These are phyloP conservation scores for Leccinum holopus DNA, from an alignment of 1,284 basidiomycete genomes.

Conservation along the genomic window DNA sequence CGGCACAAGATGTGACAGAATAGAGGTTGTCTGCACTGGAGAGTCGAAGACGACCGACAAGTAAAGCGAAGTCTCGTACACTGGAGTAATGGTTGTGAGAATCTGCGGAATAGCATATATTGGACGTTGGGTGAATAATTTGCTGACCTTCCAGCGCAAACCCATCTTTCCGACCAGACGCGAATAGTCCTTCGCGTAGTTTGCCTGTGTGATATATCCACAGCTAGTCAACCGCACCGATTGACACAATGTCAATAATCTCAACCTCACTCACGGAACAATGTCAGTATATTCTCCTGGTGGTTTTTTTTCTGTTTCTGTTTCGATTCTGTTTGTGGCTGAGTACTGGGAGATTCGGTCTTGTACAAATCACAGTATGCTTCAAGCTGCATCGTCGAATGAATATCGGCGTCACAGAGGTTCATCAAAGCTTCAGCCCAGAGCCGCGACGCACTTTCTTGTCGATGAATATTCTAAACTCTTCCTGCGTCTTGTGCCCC, in stretches of 20 bases:
- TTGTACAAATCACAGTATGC: slow-evolving; percentile 37
- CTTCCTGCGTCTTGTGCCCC: slow-evolving; percentile 54
- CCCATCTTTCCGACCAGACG: slow-evolving; percentile 52
- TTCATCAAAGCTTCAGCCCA: background rate
- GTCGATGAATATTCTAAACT: slow-evolving; percentile 62
- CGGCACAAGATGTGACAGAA: slow-evolving; percentile 57
- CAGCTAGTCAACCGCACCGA: background rate
- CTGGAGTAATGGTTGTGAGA: slow-evolving; percentile 34
- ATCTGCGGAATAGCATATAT: background rate
- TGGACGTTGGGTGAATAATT: background rate
- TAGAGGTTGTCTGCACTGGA: slow-evolving; percentile 53
- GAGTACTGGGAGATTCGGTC: background rate
- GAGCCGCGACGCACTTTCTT: slow-evolving; percentile 48
- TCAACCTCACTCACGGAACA: slow-evolving; percentile 52
- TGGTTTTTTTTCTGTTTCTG: slow-evolving; percentile 46
- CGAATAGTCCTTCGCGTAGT: slow-evolving; percentile 64
- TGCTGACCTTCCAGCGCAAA: slow-evolving; percentile 64
- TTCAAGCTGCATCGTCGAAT: slow-evolving; percentile 41
- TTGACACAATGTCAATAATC: background rate
- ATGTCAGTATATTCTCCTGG: slow-evolving; percentile 64
- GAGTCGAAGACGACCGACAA: slow-evolving; percentile 60
- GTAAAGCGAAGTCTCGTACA: slow-evolving; percentile 69
- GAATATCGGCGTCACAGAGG: slow-evolving; percentile 3
- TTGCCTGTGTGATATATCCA: slow-evolving; percentile 49
- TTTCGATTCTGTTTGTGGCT: slow-evolving; percentile 30